Percentiles rank a stretch among this genome's conserved stretches.
Conservation (phyloP, 2,329 filamentous ascomycete genomes). For the Blumeria graminis region DNA sequence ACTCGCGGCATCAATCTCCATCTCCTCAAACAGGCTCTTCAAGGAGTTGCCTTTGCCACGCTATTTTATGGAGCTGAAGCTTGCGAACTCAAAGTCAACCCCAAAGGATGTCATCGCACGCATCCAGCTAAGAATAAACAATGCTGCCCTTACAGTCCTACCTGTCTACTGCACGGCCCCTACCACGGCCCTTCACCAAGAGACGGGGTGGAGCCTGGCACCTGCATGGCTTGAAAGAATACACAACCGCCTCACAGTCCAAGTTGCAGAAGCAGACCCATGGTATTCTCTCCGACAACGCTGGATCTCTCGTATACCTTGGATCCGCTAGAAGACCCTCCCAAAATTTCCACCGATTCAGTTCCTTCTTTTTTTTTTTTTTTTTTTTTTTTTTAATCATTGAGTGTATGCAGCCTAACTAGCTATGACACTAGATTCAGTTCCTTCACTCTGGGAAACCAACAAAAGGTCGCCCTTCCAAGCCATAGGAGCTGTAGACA, state of each 20-base stretch:
- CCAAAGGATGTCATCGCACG: not conserved
- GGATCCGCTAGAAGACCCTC: not conserved
- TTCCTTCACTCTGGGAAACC: too few species aligned
- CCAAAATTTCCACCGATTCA: not conserved
- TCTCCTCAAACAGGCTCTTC: too few species aligned
- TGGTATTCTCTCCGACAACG: not conserved
- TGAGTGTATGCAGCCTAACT: too few species aligned
- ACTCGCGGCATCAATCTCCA: too few species aligned
- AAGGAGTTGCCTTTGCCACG: too few species aligned
- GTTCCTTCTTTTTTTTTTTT: too few species aligned
- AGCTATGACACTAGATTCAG: too few species aligned
- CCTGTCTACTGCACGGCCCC: not conserved
- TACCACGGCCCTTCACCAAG: not conserved
- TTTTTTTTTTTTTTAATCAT: too few species aligned
- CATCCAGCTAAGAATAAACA: not conserved
- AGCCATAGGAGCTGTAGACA: too few species aligned
- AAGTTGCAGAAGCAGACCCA: not conserved
- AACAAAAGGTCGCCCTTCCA: too few species aligned
- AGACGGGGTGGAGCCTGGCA: not conserved
- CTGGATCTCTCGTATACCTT: not conserved
- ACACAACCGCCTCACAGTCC: not conserved
- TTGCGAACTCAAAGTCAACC: not conserved
- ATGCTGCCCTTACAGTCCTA: not conserved
- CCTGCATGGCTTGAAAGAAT: too few species aligned
- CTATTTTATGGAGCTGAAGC: not conserved